Evolutionary conservation across 2,329 filamentous ascomycete species (phyloP).

Genomic region (Fusarium sp.): DNA sequence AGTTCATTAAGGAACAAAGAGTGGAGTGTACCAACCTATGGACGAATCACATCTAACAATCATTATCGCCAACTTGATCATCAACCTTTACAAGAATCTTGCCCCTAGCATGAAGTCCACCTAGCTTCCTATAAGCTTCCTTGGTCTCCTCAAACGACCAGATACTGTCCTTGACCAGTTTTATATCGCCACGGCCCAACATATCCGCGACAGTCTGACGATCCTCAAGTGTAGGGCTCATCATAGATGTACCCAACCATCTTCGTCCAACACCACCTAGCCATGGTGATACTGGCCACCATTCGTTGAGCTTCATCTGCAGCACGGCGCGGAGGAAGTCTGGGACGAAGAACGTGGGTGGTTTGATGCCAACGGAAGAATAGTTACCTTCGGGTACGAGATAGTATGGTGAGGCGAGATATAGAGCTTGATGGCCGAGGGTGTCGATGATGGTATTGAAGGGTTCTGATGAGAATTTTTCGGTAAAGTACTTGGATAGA

Average conservation of each 20-base stretch:
- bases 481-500: background rate
- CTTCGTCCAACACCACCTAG: conserved; percentile 50
- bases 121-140: background rate
- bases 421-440: background rate
- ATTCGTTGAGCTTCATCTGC: conserved; percentile 50
- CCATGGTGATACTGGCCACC: conserved; percentile 47
- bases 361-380: conserved; percentile 2
- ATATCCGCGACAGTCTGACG: conserved; percentile 46
- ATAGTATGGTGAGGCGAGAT: background rate
- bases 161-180: background rate
- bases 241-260: conserved; percentile 47
- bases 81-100: conserved; percentile 51
- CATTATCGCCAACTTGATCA: conserved; percentile 35
- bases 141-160: background rate
- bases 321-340: conserved; percentile 44
- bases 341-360: conserved; percentile 44
- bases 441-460: conserved; percentile 3
- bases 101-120: conserved; percentile 44
- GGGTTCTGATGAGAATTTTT: background rate
- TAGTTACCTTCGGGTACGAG: background rate
- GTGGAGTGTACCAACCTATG: background rate
- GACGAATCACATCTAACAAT: background rate
- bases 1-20: background rate
- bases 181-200: background rate
- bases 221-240: conserved; percentile 45